Percentiles rank a stretch among this genome's conserved stretches.
Conservation (phyloP, 2,329 filamentous ascomycete genomes). For the Cytospora paraplurivora region DNA sequence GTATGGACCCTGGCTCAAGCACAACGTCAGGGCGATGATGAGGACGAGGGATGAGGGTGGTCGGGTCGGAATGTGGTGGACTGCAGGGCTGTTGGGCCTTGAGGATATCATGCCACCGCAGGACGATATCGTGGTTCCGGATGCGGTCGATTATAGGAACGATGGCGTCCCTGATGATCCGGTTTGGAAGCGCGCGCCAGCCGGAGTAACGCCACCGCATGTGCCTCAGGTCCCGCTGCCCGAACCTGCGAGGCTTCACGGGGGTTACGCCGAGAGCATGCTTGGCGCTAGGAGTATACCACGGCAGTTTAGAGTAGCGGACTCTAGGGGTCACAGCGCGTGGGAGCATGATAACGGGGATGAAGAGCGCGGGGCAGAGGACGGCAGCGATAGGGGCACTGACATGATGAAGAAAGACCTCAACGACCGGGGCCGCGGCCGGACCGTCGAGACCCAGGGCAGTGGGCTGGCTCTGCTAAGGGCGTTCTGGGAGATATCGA, state of each 20-base stretch:
- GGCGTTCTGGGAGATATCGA: constrained; percentile 26
- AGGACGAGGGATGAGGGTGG: constrained; percentile 21
- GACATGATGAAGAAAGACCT: constrained; percentile 10
- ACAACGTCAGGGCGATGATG: constrained; percentile 27
- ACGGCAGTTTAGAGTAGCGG: not conserved
- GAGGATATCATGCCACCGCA: constrained; percentile 17
- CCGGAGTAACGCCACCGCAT: constrained; percentile 19
- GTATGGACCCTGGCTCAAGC: constrained; percentile 26
- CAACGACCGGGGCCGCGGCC: constrained; percentile 28
- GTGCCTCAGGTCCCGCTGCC: constrained; percentile 11
- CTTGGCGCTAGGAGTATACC: not conserved
- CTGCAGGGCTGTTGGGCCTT: constrained; percentile 21
- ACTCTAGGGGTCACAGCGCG: not conserved
- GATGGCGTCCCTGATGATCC: constrained; percentile 28
- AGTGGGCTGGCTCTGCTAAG: constrained; percentile 27
- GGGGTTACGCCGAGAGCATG: not conserved
- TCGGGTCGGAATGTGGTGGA: constrained; percentile 32
- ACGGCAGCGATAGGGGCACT: not conserved
- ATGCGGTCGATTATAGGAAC: constrained; percentile 29
- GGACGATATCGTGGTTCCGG: constrained; percentile 24
- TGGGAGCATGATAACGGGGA: not conserved
- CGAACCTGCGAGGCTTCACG: constrained; percentile 1
- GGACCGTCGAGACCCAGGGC: constrained; percentile 29
- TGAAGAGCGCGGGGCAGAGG: not conserved
- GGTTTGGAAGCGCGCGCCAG: constrained; percentile 20